Conservation (phyloP, 2,329 filamentous ascomycete genomes). For the Microdochium bolleyi region DNA sequence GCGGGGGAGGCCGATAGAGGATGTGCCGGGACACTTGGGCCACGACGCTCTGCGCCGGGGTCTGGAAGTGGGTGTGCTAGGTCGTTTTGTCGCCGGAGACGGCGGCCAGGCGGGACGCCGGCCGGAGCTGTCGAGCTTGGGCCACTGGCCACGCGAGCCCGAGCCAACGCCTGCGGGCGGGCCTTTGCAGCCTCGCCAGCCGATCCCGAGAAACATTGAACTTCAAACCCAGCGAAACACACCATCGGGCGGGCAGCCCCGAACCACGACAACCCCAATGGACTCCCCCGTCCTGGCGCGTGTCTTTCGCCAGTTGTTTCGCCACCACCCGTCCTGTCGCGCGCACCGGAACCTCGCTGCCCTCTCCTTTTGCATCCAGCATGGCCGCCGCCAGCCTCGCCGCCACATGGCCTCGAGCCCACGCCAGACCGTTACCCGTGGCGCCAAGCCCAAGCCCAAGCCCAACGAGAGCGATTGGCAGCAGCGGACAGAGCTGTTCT, state of each 20-base stretch:
- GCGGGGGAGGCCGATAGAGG: neutral
- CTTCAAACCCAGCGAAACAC: neutral
- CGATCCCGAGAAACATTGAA: neutral
- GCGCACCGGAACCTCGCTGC: conserved; percentile 34
- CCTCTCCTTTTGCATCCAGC: conserved; percentile 27
- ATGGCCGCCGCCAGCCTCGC: conserved; percentile 27
- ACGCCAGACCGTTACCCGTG: conserved; percentile 9
- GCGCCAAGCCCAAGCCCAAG: conserved; percentile 10
- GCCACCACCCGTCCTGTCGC: conserved; percentile 57
- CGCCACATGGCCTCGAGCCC: conserved; percentile 17
- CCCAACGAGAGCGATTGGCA: conserved; percentile 71
- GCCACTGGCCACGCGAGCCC: conserved; percentile 4
- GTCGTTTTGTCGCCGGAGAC: conserved; percentile 1
- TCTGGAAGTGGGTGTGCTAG: neutral
- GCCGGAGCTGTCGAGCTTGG: conserved; percentile 10
- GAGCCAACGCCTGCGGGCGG: neutral
- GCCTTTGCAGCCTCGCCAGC: neutral
- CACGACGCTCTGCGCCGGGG: no score
- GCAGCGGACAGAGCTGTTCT: conserved; percentile 69
- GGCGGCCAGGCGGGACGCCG: no score
- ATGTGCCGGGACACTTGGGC: no score
- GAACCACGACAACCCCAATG: conserved; percentile 40
- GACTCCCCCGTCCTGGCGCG: conserved; percentile 72
- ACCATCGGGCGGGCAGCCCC: neutral
- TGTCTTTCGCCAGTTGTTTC: conserved; percentile 80